These are phyloP conservation scores for Ustulina deusta DNA, from an alignment of 2,329 filamentous ascomycete genomes.

Conservation along the genomic window DNA sequence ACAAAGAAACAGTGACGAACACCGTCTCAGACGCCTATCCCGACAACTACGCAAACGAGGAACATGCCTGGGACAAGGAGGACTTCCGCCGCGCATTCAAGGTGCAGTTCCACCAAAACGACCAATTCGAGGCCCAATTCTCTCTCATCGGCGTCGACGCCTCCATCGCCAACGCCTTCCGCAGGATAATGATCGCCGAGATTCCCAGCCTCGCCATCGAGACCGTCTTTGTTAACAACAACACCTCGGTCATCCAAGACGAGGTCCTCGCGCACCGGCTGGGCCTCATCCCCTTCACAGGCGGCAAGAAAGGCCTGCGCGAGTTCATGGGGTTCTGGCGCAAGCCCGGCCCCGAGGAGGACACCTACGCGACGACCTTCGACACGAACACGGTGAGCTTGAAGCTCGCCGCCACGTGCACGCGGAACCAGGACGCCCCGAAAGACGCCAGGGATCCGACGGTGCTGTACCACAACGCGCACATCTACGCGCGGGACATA, in stretches of 20 bases:
- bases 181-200: constrained; percentile 93
- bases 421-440: constrained; percentile 78
- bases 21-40: constrained; percentile 93
- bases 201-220: constrained; percentile 95
- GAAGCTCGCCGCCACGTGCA: constrained; percentile 82
- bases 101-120: constrained; percentile 87
- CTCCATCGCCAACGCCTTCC: constrained; percentile 95
- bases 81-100: constrained; percentile 77
- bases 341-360: constrained; percentile 74
- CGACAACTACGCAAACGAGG: constrained; percentile 88
- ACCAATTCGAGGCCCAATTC: constrained; percentile 82
- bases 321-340: constrained; percentile 86
- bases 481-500: constrained; percentile 83
- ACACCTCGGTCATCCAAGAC: constrained; percentile 97
- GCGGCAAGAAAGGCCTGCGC: constrained; percentile 77
- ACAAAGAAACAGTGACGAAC: constrained; percentile 90
- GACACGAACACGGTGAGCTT: constrained; percentile 92
- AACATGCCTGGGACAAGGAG: constrained; percentile 81
- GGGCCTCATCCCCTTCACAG: constrained; percentile 90
- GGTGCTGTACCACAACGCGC: constrained; percentile 87
- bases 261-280: constrained; percentile 93
- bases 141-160: constrained; percentile 93
- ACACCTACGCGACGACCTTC: constrained; percentile 68
- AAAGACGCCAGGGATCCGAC: constrained; percentile 81
- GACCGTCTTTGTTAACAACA: constrained; percentile 92